Percentiles rank a stretch among this genome's conserved stretches.
Evolutionary conservation across 176 grass and related monocot species (phyloP).

Genomic region (Carex myosuroides): DNA sequence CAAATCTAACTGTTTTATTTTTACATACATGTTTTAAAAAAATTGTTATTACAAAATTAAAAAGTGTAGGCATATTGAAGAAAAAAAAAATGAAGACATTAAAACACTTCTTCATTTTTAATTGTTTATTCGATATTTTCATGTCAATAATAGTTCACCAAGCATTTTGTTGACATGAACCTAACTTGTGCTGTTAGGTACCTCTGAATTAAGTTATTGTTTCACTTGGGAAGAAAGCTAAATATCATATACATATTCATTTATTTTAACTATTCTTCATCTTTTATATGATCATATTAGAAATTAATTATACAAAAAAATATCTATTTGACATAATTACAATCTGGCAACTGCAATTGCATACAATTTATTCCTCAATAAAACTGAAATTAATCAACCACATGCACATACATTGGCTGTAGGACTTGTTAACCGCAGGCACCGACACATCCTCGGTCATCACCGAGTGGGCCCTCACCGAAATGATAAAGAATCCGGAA

Average conservation of each 20-base stretch:
- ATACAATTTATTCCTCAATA: background rate
- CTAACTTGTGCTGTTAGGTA: background rate
- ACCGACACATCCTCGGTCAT: conserved; percentile 88
- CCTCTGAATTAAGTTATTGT: background rate
- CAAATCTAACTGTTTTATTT: no score
- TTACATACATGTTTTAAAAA: no score
- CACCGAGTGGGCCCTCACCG: conserved; percentile 73
- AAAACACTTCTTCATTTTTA: no score
- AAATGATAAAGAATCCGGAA: conserved; percentile 50
- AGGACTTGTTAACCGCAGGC: conserved; percentile 91
- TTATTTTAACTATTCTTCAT: no score
- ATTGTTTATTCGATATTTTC: no score
- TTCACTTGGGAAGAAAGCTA: background rate
- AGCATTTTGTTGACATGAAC: background rate
- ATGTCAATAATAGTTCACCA: no score
- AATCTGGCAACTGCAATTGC: background rate
- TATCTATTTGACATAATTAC: background rate
- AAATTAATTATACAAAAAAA: background rate
- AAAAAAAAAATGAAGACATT: no score
- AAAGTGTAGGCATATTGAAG: no score
- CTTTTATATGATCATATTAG: background rate
- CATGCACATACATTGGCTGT: background rate
- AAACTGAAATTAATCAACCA: background rate
- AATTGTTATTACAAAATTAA: no score
- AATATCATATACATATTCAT: no score